phyloP scores from a whole-genome alignment of 1,284 basidiomycete genomes.

The Wallemia mellicola region DNA sequence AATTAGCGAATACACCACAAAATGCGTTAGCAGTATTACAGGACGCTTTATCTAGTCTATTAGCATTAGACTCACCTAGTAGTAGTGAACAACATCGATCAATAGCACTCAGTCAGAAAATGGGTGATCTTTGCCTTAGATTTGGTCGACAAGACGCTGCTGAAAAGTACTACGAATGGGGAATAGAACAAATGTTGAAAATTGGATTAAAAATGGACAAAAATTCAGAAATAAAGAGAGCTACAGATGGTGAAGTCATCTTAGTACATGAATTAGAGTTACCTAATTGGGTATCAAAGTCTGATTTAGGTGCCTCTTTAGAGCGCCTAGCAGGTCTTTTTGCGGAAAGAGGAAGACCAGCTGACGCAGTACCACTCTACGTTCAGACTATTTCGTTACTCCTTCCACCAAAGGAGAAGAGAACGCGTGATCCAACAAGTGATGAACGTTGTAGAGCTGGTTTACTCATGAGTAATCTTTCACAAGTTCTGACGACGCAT shows the following conservation, averaged over 20 bases:
- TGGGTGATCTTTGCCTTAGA: conserved; percentile 29
- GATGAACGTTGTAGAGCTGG: background rate
- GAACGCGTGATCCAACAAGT: background rate
- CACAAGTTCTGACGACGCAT: conserved; percentile 1
- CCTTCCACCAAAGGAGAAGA: background rate
- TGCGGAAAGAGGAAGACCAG: conserved; percentile 24
- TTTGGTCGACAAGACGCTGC: conserved; percentile 20
- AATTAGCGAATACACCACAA: no score
- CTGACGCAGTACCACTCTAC: conserved; percentile 14
- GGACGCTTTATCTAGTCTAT: no score
- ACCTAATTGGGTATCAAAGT: conserved; percentile 29
- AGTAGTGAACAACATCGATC: conserved; percentile 29
- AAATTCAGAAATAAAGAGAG: no score
- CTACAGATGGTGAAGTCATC: conserved; percentile 3
- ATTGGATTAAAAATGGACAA: conserved; percentile 7
- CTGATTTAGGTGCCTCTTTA: conserved; percentile 35
- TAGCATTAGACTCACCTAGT: no score
- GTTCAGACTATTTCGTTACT: conserved; percentile 5
- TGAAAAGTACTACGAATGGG: conserved; percentile 28
- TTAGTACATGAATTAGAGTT: conserved; percentile 21
- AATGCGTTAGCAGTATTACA: no score
- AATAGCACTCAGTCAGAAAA: conserved; percentile 32
- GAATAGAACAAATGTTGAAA: conserved; percentile 28
- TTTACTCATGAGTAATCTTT: conserved; percentile 4
- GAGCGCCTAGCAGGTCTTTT: conserved; percentile 36